Evolutionary conservation across 2,329 filamentous ascomycete genomes (phyloP).

Genomic region (Verticillium isaacii): DNA sequence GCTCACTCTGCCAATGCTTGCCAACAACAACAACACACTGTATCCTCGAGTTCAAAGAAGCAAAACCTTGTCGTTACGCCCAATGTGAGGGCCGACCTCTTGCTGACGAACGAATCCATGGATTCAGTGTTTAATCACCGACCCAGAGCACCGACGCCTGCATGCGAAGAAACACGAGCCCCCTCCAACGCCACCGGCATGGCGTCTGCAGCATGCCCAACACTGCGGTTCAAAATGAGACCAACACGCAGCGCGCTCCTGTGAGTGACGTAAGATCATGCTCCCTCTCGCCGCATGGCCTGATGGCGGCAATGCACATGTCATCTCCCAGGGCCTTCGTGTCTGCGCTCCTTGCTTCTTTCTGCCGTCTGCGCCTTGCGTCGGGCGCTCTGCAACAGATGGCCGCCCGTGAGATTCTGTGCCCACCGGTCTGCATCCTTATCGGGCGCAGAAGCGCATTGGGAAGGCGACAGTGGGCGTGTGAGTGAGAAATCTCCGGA

Average conservation of each 20-base stretch:
- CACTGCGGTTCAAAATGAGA: background rate
- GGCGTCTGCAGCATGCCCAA: background rate
- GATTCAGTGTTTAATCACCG: background rate
- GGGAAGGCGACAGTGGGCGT: background rate
- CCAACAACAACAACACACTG: background rate
- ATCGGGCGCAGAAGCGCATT: background rate
- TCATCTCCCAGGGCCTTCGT: background rate
- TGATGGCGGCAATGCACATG: background rate
- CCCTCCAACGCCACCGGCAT: background rate
- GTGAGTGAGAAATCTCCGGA: background rate
- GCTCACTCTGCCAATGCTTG: background rate
- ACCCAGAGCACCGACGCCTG: background rate
- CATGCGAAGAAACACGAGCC: background rate
- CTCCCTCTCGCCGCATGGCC: background rate
- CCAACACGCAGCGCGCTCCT: background rate
- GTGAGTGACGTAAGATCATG: background rate
- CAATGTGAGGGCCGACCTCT: background rate
- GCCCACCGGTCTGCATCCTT: background rate
- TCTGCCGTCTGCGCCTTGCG: background rate
- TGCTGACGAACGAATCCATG: background rate
- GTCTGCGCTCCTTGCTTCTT: background rate
- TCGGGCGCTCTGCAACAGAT: background rate
- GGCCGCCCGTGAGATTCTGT: background rate
- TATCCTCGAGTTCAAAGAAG: background rate
- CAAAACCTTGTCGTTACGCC: background rate